Base-by-base conservation (phyloP, 805 yeast genomes). In the Pichia eremophila region DNA sequence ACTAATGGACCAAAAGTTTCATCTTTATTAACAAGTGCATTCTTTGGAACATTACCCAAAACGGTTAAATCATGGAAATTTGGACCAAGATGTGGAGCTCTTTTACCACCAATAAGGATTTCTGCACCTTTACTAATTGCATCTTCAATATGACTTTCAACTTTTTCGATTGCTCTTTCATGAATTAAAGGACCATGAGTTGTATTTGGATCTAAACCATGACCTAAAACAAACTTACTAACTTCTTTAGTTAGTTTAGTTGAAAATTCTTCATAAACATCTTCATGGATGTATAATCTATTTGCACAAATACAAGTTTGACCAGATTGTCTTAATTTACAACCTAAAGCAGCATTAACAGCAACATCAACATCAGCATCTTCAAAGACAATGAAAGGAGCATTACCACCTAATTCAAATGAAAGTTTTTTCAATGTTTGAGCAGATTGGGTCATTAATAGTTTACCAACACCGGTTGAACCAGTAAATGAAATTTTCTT, bases 401-500 rank as follows among this genome's bases (percentile, higher is more conserved):
- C 86, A 67, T 87, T 87, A 65, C 95, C 95, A 62, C 95, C 95
- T 58, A 85, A 75, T 69, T 86, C 95, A 60, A 86, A 74, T 43
- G 91, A 80, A 46, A 83, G 81, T 67, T 85, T 86, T 73, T 86
- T 86, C 66, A 86, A 46, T 40, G 85, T 69, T 51, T 76, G 75
- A 49, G 89, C 86, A 58, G 88, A 85, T 54, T 74, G 70, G 54
- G 72, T 72, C 79, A 83, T 82, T 60, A 86, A 84, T 56, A 73
- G 73, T 64, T 83, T 78, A 60, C 90, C 90, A 53, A 88, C 83
- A 45, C 83, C 88, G 45, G 96, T 90, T 39, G 96, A 89, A 57
- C 97, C 97, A 47, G 97, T 90, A 72, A 90, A 90, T 14, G 96
- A 95, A 62, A 90, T 77, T 75, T 90, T 90, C 73, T 85, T 85